Base-by-base conservation (phyloP, 2,329 filamentous ascomycete species). In the Exophiala spinifera region DNA sequence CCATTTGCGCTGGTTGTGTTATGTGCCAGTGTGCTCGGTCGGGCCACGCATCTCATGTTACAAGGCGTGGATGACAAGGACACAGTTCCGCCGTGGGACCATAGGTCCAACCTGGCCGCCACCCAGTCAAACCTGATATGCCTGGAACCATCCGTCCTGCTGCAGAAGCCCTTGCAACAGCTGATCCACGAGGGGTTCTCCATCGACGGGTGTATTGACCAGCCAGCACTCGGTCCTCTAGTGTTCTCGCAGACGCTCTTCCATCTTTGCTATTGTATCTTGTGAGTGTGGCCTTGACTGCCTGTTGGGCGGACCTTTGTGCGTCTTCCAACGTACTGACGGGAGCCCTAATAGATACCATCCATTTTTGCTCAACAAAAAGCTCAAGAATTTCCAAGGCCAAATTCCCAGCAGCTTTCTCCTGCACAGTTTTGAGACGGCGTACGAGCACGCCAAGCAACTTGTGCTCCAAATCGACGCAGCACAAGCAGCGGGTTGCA, bases 261-360 rank as follows among this genome's bases (percentile, higher is more conserved):
- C 19, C 46, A 49, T n/a, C 33, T 37, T n/a, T 49, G 46, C 21
- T 37, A 49, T 20, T 49, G 46, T 33, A 21, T 49, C 10, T 19
- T 39, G 20, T 21, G 10, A 31, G 36, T 39, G 5, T 19, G 14
- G 17, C 5, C 13, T 14, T 19, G n/a, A 39, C 14, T 25, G 36
- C 3, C 36, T n/a, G 36, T 39, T 39, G 36, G 36, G n/a, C n/a
- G 6, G n/a, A n/a, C 14, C 36, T 14, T 14, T 6, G 17, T 7
- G 17, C 5, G 36, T n/a, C 13, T 6, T 8, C 6, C 5, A 19
- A 25, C 8, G 36, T 39, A 14, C 36, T 39, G 36, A 39, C 36
- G 5, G 17, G 36, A 5, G 6, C n/a, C n/a, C 13, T 4, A 8
- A 25, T 39, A 39, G 36, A 14, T 39, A 39, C 36, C 28, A 37